Conservation (phyloP, 306 rosid genomes). For the Prunus kanzakura region DNA sequence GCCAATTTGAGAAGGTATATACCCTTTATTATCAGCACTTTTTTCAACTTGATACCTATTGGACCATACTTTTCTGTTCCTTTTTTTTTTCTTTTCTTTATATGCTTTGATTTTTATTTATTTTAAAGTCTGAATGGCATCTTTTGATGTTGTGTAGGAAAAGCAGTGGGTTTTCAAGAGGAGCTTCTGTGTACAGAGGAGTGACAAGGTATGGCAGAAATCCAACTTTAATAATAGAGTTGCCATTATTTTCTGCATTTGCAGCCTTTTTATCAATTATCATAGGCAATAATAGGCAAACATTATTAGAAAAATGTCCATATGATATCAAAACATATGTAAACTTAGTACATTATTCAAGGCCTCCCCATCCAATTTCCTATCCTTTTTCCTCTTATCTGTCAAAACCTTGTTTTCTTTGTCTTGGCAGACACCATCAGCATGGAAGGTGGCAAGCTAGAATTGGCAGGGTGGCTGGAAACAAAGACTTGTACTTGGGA, state of each 20-base stretch:
- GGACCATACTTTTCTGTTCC: constrained; percentile 11
- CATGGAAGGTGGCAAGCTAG: constrained; percentile 99
- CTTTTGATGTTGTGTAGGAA: constrained; percentile 48
- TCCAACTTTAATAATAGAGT: constrained; percentile 43
- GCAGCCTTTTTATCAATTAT: constrained; percentile 48
- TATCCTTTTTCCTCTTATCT: neutral
- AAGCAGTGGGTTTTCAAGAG: constrained; percentile 99
- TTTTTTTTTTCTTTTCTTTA: neutral
- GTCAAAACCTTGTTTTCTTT: constrained; percentile 8
- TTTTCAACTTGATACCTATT: neutral
- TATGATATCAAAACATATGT: neutral
- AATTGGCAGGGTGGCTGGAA: constrained; percentile 97
- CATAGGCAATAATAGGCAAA: constrained; percentile 30
- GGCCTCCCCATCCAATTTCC: neutral
- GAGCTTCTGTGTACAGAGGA: constrained; percentile 98
- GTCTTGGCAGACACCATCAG: constrained; percentile 80
- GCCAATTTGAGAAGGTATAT: constrained; percentile 90
- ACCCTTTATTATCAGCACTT: neutral
- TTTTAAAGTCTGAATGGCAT: constrained; percentile 7
- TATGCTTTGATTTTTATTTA: neutral
- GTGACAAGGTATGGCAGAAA: constrained; percentile 94
- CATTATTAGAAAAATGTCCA: constrained; percentile 14
- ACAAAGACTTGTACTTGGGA: constrained; percentile 96
- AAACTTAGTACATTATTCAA: neutral
- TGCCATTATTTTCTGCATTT: constrained; percentile 49